Base-by-base conservation (phyloP, 2,329 filamentous ascomycete genomes). In the Hirsutella rhossiliensis region DNA sequence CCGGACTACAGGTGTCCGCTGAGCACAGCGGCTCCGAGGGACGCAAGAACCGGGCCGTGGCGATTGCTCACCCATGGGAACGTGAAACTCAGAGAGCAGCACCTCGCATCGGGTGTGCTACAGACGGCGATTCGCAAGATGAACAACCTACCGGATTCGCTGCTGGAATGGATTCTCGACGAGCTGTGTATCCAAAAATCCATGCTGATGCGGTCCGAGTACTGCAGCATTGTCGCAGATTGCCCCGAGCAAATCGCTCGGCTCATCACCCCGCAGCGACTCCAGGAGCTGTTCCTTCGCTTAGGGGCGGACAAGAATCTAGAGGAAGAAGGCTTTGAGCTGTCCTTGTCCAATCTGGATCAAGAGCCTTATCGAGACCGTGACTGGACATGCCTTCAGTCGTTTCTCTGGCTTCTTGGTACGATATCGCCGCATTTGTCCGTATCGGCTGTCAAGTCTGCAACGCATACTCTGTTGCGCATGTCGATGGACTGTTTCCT, bases 91-190 rank as follows among this genome's bases (percentile, higher is more conserved):
- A 71, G 81, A 41, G 66, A 76, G 44, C 73, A 79, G 50, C 67
- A 75, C 32, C 73, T 87, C 43, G 61, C 77, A 20, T 79, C 76
- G 18, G 82, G 83, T 2, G 63, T 83, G 45, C 69, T 80, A 1
- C 70, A 75, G 44, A 71, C 75, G 38, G 64, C 81, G 13, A 41
- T 63, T 4, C 43, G 40, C 5, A 56, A 56, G 39, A 50, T 45
- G 2, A 52, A 52, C 12, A 50, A 48, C 9, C 56, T 87, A 12
- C 77, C 83, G 0, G 76, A 85, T 47, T 72, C 82, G 44, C 55
- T 87, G 1, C 70, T 86, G 41, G 53, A 72, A 15, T 89, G 84
- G 84, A 65, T 87, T 3, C 55, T 84, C 6, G 63, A 75, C 41
- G 72, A 80, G 62, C 63, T 80, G 19, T 75, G 72, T 44, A 56